Conservation (phyloP, 371 early-diverging fungal genomes). For the Mortierella sp. region DNA sequence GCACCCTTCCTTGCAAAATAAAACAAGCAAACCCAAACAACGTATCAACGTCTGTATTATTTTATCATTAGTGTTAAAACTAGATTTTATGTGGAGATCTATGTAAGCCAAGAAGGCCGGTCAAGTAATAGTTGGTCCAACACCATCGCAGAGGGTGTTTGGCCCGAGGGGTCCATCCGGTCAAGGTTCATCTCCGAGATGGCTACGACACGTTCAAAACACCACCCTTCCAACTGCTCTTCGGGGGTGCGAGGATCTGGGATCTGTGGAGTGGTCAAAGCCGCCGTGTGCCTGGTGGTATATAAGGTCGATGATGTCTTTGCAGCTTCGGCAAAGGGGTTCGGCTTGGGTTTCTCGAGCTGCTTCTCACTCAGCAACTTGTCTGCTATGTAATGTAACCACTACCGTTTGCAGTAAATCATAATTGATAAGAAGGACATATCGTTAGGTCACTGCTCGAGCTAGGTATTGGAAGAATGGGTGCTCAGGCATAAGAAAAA, state of each 20-base stretch:
- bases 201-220: constrained; percentile 43
- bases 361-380: constrained; percentile 47
- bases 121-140: constrained; percentile 32
- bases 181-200: constrained; percentile 46
- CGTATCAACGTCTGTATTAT: background rate
- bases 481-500: background rate
- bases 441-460: background rate
- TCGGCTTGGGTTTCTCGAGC: constrained; percentile 25
- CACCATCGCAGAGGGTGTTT: constrained; percentile 35
- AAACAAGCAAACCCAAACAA: background rate
- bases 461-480: background rate
- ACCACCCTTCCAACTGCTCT: constrained; percentile 39
- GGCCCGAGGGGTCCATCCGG: constrained; percentile 30
- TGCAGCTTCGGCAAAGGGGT: too few relatives aligned
- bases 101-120: background rate
- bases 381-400: constrained; percentile 52
- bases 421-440: background rate
- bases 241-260: background rate
- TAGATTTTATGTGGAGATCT: background rate
- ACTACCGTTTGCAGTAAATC: constrained; percentile 13
- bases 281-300: background rate
- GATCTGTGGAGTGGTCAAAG: background rate
- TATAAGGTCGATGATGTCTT: background rate
- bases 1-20: background rate
- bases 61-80: too few relatives aligned